These are phyloP conservation scores for Tuber melanosporum DNA, from an alignment of 495 filamentous ascomycete species.

Conservation along the genomic window DNA sequence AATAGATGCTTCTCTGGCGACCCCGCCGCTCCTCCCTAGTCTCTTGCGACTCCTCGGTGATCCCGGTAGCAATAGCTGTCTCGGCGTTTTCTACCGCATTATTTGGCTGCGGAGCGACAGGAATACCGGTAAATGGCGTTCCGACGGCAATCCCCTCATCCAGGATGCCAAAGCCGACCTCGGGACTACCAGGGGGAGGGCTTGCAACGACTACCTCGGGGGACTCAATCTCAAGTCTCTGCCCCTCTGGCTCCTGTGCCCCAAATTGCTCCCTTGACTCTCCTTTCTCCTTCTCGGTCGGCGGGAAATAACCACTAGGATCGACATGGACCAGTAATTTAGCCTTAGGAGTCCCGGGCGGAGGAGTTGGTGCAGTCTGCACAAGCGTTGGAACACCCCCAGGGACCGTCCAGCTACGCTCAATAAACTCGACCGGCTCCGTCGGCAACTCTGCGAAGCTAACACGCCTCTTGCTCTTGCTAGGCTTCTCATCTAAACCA, in stretches of 20 bases:
- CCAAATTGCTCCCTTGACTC: background rate
- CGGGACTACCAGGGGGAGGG: background rate
- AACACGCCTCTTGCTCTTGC: slow-evolving; percentile 22
- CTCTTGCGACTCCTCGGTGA: slow-evolving; percentile 8
- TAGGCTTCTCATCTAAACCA: slow-evolving; percentile 27
- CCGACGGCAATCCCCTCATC: slow-evolving; percentile 11
- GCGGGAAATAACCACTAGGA: background rate
- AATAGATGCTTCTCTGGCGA: slow-evolving; percentile 7
- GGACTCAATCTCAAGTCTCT: background rate
- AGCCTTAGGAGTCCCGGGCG: slow-evolving; percentile 20
- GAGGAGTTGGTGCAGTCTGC: slow-evolving; percentile 36
- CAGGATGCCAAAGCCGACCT: background rate
- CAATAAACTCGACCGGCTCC: slow-evolving; percentile 27
- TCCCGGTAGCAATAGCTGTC: slow-evolving; percentile 24
- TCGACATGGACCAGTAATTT: slow-evolving; percentile 2
- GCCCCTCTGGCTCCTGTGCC: background rate
- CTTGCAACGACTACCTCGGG: background rate
- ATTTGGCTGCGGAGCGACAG: slow-evolving; percentile 21
- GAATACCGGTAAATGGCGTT: slow-evolving; percentile 17
- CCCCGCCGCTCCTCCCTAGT: slow-evolving; percentile 3
- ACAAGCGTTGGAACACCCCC: slow-evolving; percentile 34
- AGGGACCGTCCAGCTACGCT: slow-evolving; percentile 26
- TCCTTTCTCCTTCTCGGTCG: background rate
- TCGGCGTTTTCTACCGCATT: slow-evolving; percentile 18
- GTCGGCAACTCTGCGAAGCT: slow-evolving; percentile 28